Percentiles rank a stretch among this genome's conserved stretches.
Evolutionary conservation across 495 filamentous ascomycete species (phyloP).

Genomic region (Penicillium dipodomyicola): DNA sequence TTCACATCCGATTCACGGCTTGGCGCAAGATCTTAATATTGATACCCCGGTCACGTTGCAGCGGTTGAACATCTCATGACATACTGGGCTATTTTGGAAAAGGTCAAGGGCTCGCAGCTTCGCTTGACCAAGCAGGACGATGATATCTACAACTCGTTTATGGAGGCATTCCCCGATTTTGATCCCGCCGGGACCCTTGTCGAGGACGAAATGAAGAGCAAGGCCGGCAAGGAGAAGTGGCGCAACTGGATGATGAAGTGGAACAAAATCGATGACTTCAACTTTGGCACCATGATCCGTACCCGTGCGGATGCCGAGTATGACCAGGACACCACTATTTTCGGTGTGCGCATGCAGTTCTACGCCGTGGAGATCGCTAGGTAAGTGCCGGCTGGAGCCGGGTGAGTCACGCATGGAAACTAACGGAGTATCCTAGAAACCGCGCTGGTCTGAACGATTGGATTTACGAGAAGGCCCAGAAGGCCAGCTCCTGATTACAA

Average conservation of each 20-base stretch:
- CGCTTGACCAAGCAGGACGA: constrained; percentile 92
- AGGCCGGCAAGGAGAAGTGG: constrained; percentile 93
- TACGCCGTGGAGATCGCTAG: constrained; percentile 95
- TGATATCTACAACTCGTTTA: constrained; percentile 88
- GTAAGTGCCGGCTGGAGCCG: constrained; percentile 38
- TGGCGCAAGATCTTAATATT: constrained; percentile 5
- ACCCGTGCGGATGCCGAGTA: constrained; percentile 78
- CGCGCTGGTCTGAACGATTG: constrained; percentile 88
- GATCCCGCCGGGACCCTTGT: constrained; percentile 74
- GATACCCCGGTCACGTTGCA: constrained; percentile 30
- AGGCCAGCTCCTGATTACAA: constrained; percentile 33
- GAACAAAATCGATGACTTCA: constrained; percentile 90
- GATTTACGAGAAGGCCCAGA: constrained; percentile 77
- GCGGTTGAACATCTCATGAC: constrained; percentile 93
- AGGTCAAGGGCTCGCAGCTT: constrained; percentile 76
- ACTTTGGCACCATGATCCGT: constrained; percentile 92
- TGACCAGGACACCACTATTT: constrained; percentile 85
- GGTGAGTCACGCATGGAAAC: constrained; percentile 11
- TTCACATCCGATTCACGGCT: not conserved
- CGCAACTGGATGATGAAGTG: constrained; percentile 91
- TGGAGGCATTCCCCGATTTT: constrained; percentile 85
- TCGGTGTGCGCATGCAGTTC: constrained; percentile 90
- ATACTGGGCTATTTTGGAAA: constrained; percentile 95
- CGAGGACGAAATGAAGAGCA: constrained; percentile 97
- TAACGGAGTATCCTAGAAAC: constrained; percentile 55